Evolutionary conservation across 2,329 filamentous ascomycete genomes (phyloP), one percentile per base, ranked within the genome.

Genomic region (Dactylella cylindrospora): DNA sequence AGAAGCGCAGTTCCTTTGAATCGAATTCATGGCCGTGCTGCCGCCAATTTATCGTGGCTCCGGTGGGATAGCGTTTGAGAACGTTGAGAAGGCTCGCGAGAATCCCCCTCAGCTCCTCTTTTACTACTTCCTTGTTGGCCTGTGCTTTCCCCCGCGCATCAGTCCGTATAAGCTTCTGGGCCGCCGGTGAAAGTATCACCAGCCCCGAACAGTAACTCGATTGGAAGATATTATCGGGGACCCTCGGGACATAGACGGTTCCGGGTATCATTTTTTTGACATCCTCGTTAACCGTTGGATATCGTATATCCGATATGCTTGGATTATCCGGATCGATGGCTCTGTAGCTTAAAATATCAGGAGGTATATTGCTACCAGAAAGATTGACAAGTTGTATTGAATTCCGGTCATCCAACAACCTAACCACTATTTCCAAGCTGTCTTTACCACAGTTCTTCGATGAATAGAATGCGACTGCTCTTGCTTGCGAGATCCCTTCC

Each of bases 161-260:
- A n/a, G n/a, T n/a, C n/a, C n/a, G n/a, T n/a, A n/a, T n/a, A n/a
- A n/a, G n/a, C n/a, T n/a, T n/a, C n/a, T n/a, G n/a, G n/a, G n/a
- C n/a, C n/a, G n/a, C n/a, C n/a, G n/a, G n/a, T n/a, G n/a, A n/a
- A n/a, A n/a, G n/a, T n/a, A n/a, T n/a, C n/a, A n/a, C n/a, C n/a
- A n/a, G n/a, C 2, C 57, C 57, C 2, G 29, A 28, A 25, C 57
- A 62, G 25, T 62, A 62, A 20, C 57, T 45, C 5, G 57, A 49
- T 15, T 26, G 36, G 22, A 19, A 39, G 10, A 19, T 15, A 13
- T 62, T 32, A 12, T 25, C 12, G 8, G 41, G 31, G 5, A 54
- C 23, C 8, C 20, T 29, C 5, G 57, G 57, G 1, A 62, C 26
- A 20, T 50, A 62, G 13, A 62, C 45, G 12, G 49, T 49, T 7